Percentiles rank a stretch among this genome's conserved stretches.
phyloP scores from a whole-genome alignment of 2,329 filamentous ascomycete genomes.

The Hypoxylon sp. region DNA sequence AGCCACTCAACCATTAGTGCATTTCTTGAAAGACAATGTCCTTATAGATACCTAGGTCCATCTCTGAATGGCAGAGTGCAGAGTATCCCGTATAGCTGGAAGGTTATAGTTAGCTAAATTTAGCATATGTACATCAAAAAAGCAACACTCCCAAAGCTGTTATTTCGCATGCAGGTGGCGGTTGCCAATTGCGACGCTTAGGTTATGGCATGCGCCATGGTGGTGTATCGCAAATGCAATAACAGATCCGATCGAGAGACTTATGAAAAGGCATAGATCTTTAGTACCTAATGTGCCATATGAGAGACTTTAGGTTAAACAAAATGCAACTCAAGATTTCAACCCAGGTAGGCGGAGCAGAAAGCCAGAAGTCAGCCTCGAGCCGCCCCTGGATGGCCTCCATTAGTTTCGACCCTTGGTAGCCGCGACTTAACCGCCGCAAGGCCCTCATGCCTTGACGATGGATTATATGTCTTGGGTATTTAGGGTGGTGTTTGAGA shows the following conservation, averaged over 20 bases:
- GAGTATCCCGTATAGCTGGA: no score
- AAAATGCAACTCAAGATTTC: background rate
- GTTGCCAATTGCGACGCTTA: background rate
- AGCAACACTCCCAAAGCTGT: no score
- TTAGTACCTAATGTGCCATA: background rate
- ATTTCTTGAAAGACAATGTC: no score
- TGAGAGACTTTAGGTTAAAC: background rate
- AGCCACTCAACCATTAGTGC: background rate
- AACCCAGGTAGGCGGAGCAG: background rate
- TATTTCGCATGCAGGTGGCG: no score
- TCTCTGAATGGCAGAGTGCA: no score
- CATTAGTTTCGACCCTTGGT: background rate
- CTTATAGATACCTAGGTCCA: no score
- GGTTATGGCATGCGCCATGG: background rate
- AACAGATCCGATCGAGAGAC: background rate
- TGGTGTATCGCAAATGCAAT: background rate
- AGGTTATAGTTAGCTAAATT: no score
- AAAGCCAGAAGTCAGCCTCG: background rate
- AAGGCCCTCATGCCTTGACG: background rate
- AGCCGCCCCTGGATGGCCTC: slow-evolving; percentile 2
- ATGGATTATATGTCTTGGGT: background rate
- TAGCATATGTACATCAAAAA: no score
- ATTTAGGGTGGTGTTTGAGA: background rate
- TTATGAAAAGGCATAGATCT: background rate
- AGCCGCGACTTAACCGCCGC: background rate